Conservation (phyloP, 31 red algal genomes). For the Porphyra umbilicalis region DNA sequence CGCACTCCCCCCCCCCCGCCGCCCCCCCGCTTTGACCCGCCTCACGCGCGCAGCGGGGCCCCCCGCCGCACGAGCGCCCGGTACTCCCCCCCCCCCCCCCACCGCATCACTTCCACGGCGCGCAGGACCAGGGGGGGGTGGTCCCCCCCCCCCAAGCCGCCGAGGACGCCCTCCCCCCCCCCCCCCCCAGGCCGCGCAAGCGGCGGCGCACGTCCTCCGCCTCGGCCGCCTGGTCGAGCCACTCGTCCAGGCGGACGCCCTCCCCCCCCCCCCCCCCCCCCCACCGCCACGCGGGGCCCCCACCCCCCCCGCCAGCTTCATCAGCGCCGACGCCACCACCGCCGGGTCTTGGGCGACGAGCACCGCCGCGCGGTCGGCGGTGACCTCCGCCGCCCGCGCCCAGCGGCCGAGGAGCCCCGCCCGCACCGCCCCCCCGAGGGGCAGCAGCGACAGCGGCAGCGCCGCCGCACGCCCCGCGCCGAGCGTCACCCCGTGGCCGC, state of each 20-base stretch:
- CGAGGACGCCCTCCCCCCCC: neutral
- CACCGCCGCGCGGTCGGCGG: constrained; percentile 89
- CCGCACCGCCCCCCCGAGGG: neutral
- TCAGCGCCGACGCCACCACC: constrained; percentile 51
- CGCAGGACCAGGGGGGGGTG: constrained; percentile 27
- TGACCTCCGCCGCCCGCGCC: constrained; percentile 82
- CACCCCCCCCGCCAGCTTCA: constrained; percentile 83
- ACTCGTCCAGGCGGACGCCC: neutral
- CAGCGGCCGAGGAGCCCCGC: constrained; percentile 37
- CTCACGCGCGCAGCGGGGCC: neutral
- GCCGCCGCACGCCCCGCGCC: constrained; percentile 30
- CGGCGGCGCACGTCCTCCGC: constrained; percentile 7
- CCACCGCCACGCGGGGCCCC: neutral
- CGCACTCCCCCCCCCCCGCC: no score
- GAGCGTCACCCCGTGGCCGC: constrained; percentile 82
- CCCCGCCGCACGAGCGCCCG: constrained; percentile 2
- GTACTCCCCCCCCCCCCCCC: constrained; percentile 20
- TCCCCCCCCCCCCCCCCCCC: neutral
- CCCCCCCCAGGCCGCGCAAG: neutral
- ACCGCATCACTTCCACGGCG: constrained; percentile 16
- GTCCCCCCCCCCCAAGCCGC: neutral
- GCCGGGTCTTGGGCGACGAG: constrained; percentile 75
- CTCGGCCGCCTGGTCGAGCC: constrained; percentile 4
- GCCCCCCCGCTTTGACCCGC: no score
- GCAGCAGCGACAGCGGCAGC: constrained; percentile 16